Evolutionary conservation across 192 early-diverging fungal species (phyloP), one percentile per base, ranked within the genome.

Genomic region (Coemansia sp.): DNA sequence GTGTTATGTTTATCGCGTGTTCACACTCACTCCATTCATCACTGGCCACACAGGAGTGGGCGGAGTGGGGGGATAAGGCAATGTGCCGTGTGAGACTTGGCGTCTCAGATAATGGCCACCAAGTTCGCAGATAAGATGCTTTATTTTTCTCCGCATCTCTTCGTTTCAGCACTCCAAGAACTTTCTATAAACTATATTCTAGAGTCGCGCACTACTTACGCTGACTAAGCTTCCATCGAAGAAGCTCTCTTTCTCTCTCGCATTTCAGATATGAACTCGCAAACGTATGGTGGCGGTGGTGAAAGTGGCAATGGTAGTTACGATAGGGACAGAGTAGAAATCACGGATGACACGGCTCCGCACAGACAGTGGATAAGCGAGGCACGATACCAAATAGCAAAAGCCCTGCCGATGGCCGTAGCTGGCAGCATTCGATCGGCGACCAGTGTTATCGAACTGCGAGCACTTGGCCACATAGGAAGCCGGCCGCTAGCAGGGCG

Each of bases 381-480:
- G 51, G 73, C 77, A 15, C 19, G 58, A 37, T 71, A 69, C 62
- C 74, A 73, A 34, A 0, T 75, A 1, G 41, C 69, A 38, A 84
- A 84, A 41, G 71, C 81, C 14, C 60, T 78, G 44, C 91, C 91
- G 1, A 87, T 90, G 67, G 78, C 85, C 4, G 37, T 87, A 39
- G 89, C 89, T 11, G 89, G 88, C 48, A 51, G 87, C 12, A 71
- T 93, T 21, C 88, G 90, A 39, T 88, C 88, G 25, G 80, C 84
- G 10, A 81, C 89, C 23, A 87, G 88, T 63, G 70, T 90, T n/a
- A 73, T 87, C 21, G 87, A 87, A 77, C 78, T 91, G 10, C 80
- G 89, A 29, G 84, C 86, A 0, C 78, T 91, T 1, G 89, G 90
- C 9, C 91, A 90, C 60, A 70, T 90, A 8, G 86, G 87, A 7